Conservation (phyloP, 768 basidiomycete genomes). For the Ramaria rubella region DNA sequence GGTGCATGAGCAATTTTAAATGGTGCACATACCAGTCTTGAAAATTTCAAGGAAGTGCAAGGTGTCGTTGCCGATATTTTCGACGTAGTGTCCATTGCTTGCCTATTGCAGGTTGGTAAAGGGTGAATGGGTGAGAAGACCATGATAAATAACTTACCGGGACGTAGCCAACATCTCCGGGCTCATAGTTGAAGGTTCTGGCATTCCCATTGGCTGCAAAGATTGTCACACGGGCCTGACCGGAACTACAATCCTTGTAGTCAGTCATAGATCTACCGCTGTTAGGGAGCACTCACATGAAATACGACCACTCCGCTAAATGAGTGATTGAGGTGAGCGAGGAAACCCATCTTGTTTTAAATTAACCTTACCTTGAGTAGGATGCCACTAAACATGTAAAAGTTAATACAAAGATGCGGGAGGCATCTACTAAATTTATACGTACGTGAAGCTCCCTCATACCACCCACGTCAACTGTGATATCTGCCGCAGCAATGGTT, state of each 20-base stretch:
- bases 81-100: conserved; percentile 52
- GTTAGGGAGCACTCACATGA: conserved; percentile 35
- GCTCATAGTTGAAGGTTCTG: conserved; percentile 53
- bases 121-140: neutral
- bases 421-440: neutral
- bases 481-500: conserved; percentile 51
- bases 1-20: neutral
- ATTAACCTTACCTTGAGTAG: conserved; percentile 35
- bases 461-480: conserved; percentile 53
- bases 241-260: conserved; percentile 34
- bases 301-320: conserved; percentile 54
- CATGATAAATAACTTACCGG: neutral
- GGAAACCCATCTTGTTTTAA: neutral
- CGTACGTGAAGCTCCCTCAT: conserved; percentile 48
- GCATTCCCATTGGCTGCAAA: conserved; percentile 50
- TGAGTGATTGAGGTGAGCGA: neutral
- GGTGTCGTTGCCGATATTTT: conserved; percentile 57
- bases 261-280: neutral
- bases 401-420: neutral
- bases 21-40: conserved; percentile 35
- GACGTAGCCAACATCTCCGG: conserved; percentile 49
- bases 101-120: neutral
- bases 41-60: conserved; percentile 59
- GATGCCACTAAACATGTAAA: conserved; percentile 53
- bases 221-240: conserved; percentile 46